Base-by-base conservation (phyloP, 164 flowering plant genomes). In the Euptelea pleiosperma region DNA sequence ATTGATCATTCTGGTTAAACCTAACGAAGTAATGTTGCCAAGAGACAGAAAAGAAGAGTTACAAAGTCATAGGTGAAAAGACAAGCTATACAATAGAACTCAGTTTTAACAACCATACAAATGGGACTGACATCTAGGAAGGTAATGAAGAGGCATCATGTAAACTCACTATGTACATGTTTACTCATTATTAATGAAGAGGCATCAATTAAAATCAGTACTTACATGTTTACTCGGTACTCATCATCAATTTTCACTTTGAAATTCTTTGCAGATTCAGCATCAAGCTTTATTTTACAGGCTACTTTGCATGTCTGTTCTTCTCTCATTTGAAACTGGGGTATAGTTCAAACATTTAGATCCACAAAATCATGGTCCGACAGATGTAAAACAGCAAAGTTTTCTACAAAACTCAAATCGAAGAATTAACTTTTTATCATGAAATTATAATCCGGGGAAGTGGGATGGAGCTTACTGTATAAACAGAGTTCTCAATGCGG, bases 161-260 rank as follows among this genome's bases (percentile, higher is more conserved):
- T n/a, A n/a, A n/a, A n/a, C n/a, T n/a, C n/a, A n/a, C n/a, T n/a
- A n/a, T n/a, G n/a, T n/a, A n/a, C n/a, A n/a, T n/a, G n/a, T n/a
- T n/a, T n/a, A n/a, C n/a, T n/a, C n/a, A n/a, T n/a, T n/a, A n/a
- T n/a, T n/a, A n/a, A n/a, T n/a, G n/a, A n/a, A n/a, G 6, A 58
- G 18, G 22, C 39, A 49, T 42, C 12, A 14, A 1, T 0, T 25
- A 31, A 48, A 37, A 3, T n/a, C 11, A 28, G 16, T 33, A 46
- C 82, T 60, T 70, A 83, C 89, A 83, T 81, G 62, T 83, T 83
- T 24, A 74, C 84, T 19, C 79, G 70, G 62, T 83, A 82, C 25
- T 80, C 83, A 66, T 82, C 88, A 56, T 77, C 77, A 44, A 82
- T 80, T 70, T 78, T 82, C 62, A 80, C 85, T 63, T 77, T 77